phyloP scores from a whole-genome alignment of 2,329 filamentous ascomycete genomes.

The Stemphylium beticola region DNA sequence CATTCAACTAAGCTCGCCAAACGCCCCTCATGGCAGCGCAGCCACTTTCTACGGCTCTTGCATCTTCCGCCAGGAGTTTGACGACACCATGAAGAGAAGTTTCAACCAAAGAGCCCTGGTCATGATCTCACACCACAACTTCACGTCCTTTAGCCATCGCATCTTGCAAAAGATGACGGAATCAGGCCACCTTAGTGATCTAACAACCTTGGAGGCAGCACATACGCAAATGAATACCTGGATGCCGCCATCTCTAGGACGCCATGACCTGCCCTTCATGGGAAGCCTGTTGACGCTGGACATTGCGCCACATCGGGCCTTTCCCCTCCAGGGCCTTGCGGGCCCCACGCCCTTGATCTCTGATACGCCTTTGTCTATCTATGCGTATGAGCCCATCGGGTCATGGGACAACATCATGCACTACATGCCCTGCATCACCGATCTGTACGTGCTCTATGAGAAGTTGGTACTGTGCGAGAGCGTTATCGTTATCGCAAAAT shows the following conservation, averaged over 20 bases:
- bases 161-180: slow-evolving; percentile 48
- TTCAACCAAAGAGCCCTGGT: slow-evolving; percentile 52
- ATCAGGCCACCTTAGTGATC: slow-evolving; percentile 47
- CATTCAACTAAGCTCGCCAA: slow-evolving; percentile 55
- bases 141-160: slow-evolving; percentile 45
- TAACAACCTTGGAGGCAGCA: slow-evolving; percentile 47
- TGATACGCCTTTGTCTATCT: slow-evolving; percentile 43
- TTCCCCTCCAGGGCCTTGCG: slow-evolving; percentile 49
- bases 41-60: slow-evolving; percentile 46
- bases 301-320: slow-evolving; percentile 50
- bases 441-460: slow-evolving; percentile 51
- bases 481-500: slow-evolving; percentile 50
- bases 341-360: slow-evolving; percentile 39
- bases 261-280: slow-evolving; percentile 49
- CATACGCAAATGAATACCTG: slow-evolving; percentile 47
- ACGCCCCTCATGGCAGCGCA: slow-evolving; percentile 48
- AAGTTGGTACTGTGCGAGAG: slow-evolving; percentile 51
- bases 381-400: slow-evolving; percentile 50
- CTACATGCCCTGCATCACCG: slow-evolving; percentile 50
- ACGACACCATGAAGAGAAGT: slow-evolving; percentile 50
- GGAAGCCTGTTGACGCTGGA: slow-evolving; percentile 47
- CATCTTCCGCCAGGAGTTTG: slow-evolving; percentile 51
- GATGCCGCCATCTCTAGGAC: slow-evolving; percentile 45
- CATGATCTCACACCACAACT: slow-evolving; percentile 51
- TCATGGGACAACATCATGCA: slow-evolving; percentile 49